Evolutionary conservation across 1,284 basidiomycete species (phyloP), one percentile per base, ranked within the genome.

Genomic region (Cutaneotrichosporon cyanovorans): DNA sequence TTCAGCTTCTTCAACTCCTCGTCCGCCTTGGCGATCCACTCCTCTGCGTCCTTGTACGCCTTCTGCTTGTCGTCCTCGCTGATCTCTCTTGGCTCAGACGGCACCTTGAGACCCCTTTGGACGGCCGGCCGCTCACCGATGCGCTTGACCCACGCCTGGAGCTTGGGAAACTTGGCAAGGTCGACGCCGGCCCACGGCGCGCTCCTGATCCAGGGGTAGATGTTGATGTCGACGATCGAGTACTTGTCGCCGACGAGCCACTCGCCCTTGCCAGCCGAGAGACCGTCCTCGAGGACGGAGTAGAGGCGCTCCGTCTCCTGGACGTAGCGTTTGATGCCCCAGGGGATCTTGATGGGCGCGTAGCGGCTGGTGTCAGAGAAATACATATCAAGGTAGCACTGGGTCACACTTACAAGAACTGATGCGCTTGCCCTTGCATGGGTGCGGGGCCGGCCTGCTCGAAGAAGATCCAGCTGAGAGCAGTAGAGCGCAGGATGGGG

Each of bases 401-500:
- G 25, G 25, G 12, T 12, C 8, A 7, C 9, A 57, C 62, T 59
- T 43, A 66, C 66, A 51, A 65, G 58, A 74, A 75, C 53, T 74
- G 73, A 53, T 73, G 71, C 2, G 69, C 42, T 39, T 49, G 84
- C 38, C 84, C 83, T 51, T 69, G 66, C 66, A 69, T 70, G 22
- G 67, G 66, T 28, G 65, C 68, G 18, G 68, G 52, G 46, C 67
- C 69, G 35, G 68, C 68, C 44, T 72, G 69, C 32, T 77, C 76
- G 56, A 84, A 88, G 72, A 87, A 85, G 39, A 87, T 81, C 86
- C 85, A 89, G 60, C 84, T 83, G 16, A 84, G 61, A 65, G 80
- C 75, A 64, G 82, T 77, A 60, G 78, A 80, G 34, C 62, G 56
- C 34, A 72, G 68, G n/a, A 66, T 57, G 1, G 74, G 66, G 56